A percentile compares a stretch with the other conserved stretches of the same genome.
phyloP scores from a whole-genome alignment of 768 basidiomycete species.

The Lactarius pseudohatsudake region DNA sequence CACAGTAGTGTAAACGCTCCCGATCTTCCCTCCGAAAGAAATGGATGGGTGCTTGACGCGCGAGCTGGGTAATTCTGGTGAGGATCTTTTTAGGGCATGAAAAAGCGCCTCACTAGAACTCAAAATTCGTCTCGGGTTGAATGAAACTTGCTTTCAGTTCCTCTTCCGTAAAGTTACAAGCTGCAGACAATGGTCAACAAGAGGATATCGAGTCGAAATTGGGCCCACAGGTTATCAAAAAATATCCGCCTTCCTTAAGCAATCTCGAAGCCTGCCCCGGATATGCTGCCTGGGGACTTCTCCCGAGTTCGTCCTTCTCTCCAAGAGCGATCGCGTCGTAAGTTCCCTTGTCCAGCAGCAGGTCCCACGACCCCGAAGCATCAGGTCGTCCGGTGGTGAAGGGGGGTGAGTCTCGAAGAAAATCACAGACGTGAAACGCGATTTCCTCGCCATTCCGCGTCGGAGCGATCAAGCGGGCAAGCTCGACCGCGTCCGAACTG shows the following conservation, averaged over 20 bases:
- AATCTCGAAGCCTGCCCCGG: constrained; percentile 54
- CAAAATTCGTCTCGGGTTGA: constrained; percentile 47
- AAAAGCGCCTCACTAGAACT: constrained; percentile 57
- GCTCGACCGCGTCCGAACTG: constrained; percentile 64
- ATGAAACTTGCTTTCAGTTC: constrained; percentile 61
- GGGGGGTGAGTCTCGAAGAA: constrained; percentile 55
- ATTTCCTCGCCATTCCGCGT: constrained; percentile 44
- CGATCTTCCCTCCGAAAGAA: constrained; percentile 75
- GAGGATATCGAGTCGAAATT: neutral
- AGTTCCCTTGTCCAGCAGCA: constrained; percentile 85
- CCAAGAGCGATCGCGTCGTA: constrained; percentile 82
- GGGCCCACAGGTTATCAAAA: constrained; percentile 76
- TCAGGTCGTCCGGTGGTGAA: constrained; percentile 27
- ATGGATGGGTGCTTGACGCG: constrained; percentile 70
- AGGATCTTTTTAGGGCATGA: neutral
- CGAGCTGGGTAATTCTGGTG: constrained; percentile 48
- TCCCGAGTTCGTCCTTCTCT: constrained; percentile 53
- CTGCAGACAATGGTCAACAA: constrained; percentile 18
- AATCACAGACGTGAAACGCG: constrained; percentile 61
- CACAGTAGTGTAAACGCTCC: constrained; percentile 66
- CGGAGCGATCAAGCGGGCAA: constrained; percentile 58
- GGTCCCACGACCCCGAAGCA: constrained; percentile 55
- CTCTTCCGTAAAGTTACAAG: constrained; percentile 84
- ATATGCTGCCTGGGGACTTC: constrained; percentile 56
- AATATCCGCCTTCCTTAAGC: constrained; percentile 64